These are phyloP conservation scores for Hordeum vulgare DNA, from an alignment of 176 grass and related monocot genomes.

Conservation along the genomic window DNA sequence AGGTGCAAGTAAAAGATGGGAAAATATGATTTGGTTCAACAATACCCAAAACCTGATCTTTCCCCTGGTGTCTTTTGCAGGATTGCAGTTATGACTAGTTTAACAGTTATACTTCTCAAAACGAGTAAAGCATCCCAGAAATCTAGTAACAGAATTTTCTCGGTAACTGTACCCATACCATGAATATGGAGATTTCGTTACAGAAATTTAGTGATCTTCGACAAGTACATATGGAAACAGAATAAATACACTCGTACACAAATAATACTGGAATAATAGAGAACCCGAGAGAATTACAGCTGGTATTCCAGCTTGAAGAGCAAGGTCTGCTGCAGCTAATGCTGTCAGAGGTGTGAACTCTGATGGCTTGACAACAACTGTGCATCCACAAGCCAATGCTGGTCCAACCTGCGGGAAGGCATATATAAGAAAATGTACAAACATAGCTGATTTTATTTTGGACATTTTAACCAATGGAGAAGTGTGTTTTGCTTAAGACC, in stretches of 20 bases:
- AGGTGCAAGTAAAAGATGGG: neutral
- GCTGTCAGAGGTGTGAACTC: constrained; percentile 97
- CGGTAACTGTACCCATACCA: neutral
- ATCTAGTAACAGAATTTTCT: neutral
- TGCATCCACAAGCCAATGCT: constrained; percentile 92
- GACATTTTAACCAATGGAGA: neutral
- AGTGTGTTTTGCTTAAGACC: constrained; percentile 36
- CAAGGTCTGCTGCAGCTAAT: constrained; percentile 93
- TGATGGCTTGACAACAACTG: constrained; percentile 92
- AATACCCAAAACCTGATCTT: neutral
- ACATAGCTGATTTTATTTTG: neutral
- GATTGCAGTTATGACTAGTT: neutral
- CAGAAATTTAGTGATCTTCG: neutral
- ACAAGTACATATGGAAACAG: constrained; percentile 11
- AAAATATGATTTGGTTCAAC: neutral
- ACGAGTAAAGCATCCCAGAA: neutral
- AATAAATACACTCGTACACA: constrained; percentile 4
- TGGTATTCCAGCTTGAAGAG: constrained; percentile 97
- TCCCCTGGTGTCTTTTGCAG: neutral
- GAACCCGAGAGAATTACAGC: constrained; percentile 52
- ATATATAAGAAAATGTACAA: constrained; percentile 2
- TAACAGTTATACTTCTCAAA: neutral
- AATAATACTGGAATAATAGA: constrained; percentile 6
- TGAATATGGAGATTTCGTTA: neutral
- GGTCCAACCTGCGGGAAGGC: constrained; percentile 66